These are phyloP conservation scores for Termitomyces sp. DNA, from an alignment of 768 basidiomycete genomes.

Conservation along the genomic window DNA sequence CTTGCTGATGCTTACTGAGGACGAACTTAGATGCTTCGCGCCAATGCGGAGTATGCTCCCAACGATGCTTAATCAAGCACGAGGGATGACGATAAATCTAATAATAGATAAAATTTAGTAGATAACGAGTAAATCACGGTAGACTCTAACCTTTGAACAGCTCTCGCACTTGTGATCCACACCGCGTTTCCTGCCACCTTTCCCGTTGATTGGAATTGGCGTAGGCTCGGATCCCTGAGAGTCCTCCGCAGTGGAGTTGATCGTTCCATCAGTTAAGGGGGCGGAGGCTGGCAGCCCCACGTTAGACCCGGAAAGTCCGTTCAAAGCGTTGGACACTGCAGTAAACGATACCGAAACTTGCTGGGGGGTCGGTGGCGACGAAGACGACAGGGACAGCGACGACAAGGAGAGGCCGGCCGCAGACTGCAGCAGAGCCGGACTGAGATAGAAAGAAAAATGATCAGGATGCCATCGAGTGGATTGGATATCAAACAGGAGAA, in stretches of 20 bases:
- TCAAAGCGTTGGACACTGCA: slow-evolving; percentile 20
- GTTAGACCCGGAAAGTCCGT: slow-evolving; percentile 16
- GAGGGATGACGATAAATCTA: slow-evolving; percentile 90
- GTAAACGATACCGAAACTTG: slow-evolving; percentile 22
- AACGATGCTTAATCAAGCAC: slow-evolving; percentile 95
- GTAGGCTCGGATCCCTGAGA: slow-evolving; percentile 16
- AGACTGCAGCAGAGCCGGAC: slow-evolving; percentile 28
- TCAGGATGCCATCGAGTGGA: slow-evolving; percentile 5
- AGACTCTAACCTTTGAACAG: slow-evolving; percentile 75
- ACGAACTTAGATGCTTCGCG: slow-evolving; percentile 87
- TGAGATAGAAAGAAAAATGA: slow-evolving; percentile 11
- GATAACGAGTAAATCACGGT: slow-evolving; percentile 7
- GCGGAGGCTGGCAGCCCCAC: slow-evolving; percentile 17
- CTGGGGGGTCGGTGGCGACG: slow-evolving; percentile 26
- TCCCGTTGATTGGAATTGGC: slow-evolving; percentile 36
- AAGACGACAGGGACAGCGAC: slow-evolving; percentile 40
- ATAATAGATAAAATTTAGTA: slow-evolving; percentile 4
- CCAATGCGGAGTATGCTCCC: slow-evolving; percentile 98
- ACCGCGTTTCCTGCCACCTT: slow-evolving; percentile 71
- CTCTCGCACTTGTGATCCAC: slow-evolving; percentile 90
- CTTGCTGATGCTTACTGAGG: slow-evolving; percentile 95
- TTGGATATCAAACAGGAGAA: slow-evolving; percentile 1
- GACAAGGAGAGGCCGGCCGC: slow-evolving; percentile 38
- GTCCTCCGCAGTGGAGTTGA: slow-evolving; percentile 10
- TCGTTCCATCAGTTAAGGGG: slow-evolving; percentile 22